phyloP scores from a whole-genome alignment of 2,329 filamentous ascomycete species.

The Pseudogymnoascus sp. region DNA sequence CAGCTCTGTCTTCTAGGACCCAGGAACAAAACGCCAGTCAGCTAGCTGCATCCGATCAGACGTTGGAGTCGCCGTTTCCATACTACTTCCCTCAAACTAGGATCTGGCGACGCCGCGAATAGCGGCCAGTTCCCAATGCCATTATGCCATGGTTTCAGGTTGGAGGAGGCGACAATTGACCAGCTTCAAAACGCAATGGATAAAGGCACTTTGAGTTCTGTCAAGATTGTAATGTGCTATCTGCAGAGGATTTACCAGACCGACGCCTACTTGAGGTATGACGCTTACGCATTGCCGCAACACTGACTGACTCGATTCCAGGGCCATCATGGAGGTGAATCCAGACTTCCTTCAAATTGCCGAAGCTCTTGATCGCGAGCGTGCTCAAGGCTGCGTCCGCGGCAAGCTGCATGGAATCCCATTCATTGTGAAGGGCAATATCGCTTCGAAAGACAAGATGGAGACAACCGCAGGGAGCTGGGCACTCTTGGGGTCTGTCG shows the following conservation, averaged over 20 bases:
- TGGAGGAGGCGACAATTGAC: constrained; percentile 65
- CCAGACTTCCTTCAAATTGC: constrained; percentile 60
- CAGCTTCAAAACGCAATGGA: constrained; percentile 53
- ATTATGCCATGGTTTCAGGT: constrained; percentile 48
- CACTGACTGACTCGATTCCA: constrained; percentile 21
- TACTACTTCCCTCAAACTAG: constrained; percentile 34
- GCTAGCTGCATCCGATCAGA: constrained; percentile 28
- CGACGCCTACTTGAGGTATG: constrained; percentile 56
- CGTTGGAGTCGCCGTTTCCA: constrained; percentile 27
- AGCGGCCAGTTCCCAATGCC: constrained; percentile 51
- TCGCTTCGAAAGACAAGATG: constrained; percentile 60
- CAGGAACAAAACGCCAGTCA: constrained; percentile 15
- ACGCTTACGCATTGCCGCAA: not conserved
- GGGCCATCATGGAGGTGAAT: constrained; percentile 57
- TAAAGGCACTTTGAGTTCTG: constrained; percentile 47
- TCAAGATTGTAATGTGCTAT: constrained; percentile 56
- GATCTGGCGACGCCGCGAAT: constrained; percentile 24
- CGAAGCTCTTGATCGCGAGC: constrained; percentile 50
- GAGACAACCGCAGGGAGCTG: constrained; percentile 66
- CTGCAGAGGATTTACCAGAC: constrained; percentile 53
- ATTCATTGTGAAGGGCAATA: constrained; percentile 68
- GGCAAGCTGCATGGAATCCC: constrained; percentile 68
- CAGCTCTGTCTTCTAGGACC: not conserved
- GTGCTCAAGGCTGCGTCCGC: constrained; percentile 46
- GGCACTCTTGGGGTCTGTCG: constrained; percentile 57